A percentile compares a stretch with the other conserved stretches of the same genome.
phyloP scores from a whole-genome alignment of 768 basidiomycete species.

The Candolleomyces aberdarensis region DNA sequence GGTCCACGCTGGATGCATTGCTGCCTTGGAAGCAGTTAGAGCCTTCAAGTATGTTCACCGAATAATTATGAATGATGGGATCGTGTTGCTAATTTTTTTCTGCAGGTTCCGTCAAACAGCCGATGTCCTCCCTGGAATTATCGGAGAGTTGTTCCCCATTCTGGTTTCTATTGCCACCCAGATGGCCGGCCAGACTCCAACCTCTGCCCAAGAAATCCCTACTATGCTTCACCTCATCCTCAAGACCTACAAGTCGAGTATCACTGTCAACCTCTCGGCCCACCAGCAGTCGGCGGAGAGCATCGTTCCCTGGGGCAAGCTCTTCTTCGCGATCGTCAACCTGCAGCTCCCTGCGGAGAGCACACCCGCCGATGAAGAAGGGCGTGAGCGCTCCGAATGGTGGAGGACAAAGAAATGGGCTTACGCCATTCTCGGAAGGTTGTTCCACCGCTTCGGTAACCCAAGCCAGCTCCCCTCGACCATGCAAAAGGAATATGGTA shows the following conservation, averaged over 20 bases:
- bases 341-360: slow-evolving; percentile 61
- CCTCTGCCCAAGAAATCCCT: slow-evolving; percentile 69
- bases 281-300: slow-evolving; percentile 76
- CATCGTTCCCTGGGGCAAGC: slow-evolving; percentile 83
- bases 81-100: not conserved
- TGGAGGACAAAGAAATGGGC: slow-evolving; percentile 96
- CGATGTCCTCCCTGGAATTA: slow-evolving; percentile 56
- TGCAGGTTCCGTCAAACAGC: slow-evolving; percentile 65
- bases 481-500: slow-evolving; percentile 63
- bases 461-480: slow-evolving; percentile 80
- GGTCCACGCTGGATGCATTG: slow-evolving; percentile 79
- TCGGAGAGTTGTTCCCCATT: slow-evolving; percentile 66
- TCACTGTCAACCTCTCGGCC: slow-evolving; percentile 64
- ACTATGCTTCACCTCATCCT: slow-evolving; percentile 83
- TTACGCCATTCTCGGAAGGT: slow-evolving; percentile 69
- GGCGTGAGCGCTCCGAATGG: slow-evolving; percentile 79
- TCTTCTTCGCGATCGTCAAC: slow-evolving; percentile 79
- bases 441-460: slow-evolving; percentile 87
- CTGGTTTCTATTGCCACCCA: slow-evolving; percentile 71
- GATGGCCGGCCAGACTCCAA: slow-evolving; percentile 63
- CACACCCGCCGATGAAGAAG: slow-evolving; percentile 70
- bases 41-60: slow-evolving; percentile 59
- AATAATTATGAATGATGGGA: not conserved
- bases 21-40: slow-evolving; percentile 71
- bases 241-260: slow-evolving; percentile 83